A percentile compares a stretch with the other conserved stretches of the same genome.
These are phyloP conservation scores for Oleoguttula mirabilis DNA, from an alignment of 495 filamentous ascomycete species.

Conservation along the genomic window DNA sequence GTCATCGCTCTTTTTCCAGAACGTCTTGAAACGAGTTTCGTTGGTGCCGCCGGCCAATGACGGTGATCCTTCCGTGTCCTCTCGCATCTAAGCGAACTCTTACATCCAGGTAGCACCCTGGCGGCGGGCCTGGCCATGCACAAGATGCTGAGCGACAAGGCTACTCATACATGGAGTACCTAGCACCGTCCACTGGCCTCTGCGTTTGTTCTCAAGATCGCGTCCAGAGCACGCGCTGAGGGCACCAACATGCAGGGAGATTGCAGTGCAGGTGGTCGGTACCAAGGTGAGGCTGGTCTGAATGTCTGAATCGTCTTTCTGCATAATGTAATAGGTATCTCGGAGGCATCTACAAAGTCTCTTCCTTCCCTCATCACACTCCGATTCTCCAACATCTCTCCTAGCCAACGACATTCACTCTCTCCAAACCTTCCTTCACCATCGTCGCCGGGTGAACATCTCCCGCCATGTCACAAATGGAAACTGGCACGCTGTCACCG, in stretches of 20 bases:
- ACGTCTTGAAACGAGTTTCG: not conserved
- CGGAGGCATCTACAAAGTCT: not conserved
- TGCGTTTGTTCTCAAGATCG: not conserved
- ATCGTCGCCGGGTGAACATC: not conserved
- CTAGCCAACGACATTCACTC: too few species aligned
- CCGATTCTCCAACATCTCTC: not conserved
- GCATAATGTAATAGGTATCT: too few species aligned
- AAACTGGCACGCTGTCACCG: not conserved
- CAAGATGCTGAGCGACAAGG: conserved; percentile 1
- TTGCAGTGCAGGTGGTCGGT: conserved; percentile 1
- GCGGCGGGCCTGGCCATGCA: not conserved
- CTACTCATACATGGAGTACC: conserved; percentile 2
- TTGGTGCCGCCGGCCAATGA: not conserved
- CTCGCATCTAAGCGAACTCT: too few species aligned
- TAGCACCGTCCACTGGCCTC: not conserved
- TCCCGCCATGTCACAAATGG: not conserved
- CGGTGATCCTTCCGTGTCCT: too few species aligned
- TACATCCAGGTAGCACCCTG: not conserved
- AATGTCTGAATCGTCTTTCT: not conserved
- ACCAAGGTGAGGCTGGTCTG: not conserved
- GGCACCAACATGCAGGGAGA: not conserved
- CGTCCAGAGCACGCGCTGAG: conserved; percentile 5
- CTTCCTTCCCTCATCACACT: not conserved
- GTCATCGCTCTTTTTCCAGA: not conserved
- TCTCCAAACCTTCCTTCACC: not conserved